Conservation (phyloP, 352 stramenopile genomes). For the Hyaloperonospora arabidopsidis region DNA sequence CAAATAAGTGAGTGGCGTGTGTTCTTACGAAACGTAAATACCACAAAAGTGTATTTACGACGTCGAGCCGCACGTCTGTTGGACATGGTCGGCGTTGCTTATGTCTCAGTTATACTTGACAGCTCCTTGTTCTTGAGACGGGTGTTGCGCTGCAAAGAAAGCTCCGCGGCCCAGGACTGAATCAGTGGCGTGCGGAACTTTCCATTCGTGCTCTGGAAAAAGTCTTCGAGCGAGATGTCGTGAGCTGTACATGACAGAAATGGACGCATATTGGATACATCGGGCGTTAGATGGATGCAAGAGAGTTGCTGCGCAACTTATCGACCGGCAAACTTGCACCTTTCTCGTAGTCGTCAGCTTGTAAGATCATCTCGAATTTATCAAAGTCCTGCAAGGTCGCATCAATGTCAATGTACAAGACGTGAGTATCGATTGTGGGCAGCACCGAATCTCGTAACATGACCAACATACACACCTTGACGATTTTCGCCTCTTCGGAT, state of each 20-base stretch:
- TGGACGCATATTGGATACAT: not conserved
- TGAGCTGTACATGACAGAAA: constrained; percentile 31
- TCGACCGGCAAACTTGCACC: constrained; percentile 28
- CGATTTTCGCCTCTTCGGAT: constrained; percentile 78
- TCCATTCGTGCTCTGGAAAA: constrained; percentile 75
- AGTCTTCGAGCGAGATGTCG: constrained; percentile 53
- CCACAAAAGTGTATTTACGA: not conserved
- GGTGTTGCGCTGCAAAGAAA: constrained; percentile 43
- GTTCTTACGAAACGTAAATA: constrained; percentile 7
- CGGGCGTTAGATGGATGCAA: constrained; percentile 2
- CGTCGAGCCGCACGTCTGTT: not conserved
- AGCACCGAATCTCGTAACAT: not conserved
- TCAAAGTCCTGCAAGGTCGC: constrained; percentile 74
- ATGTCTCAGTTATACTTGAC: not conserved
- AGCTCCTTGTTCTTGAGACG: constrained; percentile 19
- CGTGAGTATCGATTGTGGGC: constrained; percentile 1
- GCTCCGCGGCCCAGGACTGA: constrained; percentile 65
- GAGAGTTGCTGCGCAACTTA: not conserved
- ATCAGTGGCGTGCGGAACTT: constrained; percentile 78
- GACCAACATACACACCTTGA: constrained; percentile 53
- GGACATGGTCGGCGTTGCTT: not conserved
- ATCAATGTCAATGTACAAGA: constrained; percentile 2
- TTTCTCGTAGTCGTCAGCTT: constrained; percentile 89
- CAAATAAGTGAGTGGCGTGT: not conserved
- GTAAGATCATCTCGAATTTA: constrained; percentile 94